These are phyloP conservation scores for Diplocarpon mali DNA, from an alignment of 2,329 filamentous ascomycete genomes.

Conservation along the genomic window DNA sequence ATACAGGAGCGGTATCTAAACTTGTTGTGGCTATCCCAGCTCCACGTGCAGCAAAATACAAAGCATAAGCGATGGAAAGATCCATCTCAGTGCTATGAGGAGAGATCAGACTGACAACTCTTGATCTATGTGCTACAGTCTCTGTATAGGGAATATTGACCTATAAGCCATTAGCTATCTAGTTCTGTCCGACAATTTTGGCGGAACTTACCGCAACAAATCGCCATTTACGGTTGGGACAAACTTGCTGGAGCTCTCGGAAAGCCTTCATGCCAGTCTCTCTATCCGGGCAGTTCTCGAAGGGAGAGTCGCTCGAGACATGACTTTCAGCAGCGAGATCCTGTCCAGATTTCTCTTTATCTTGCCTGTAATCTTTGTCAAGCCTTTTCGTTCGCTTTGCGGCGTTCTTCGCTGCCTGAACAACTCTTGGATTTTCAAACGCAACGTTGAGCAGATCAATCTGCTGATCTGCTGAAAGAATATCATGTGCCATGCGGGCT, in stretches of 20 bases:
- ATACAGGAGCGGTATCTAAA: constrained; percentile 8
- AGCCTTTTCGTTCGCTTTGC: constrained; percentile 22
- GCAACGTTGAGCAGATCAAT: constrained; percentile 93
- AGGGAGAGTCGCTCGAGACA: constrained; percentile 34
- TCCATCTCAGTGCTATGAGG: constrained; percentile 99
- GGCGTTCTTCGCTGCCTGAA: constrained; percentile 38
- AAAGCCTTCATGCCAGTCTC: constrained; percentile 74
- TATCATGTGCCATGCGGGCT: constrained; percentile 67
- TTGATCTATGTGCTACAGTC: constrained; percentile 54
- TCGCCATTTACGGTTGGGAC: constrained; percentile 64
- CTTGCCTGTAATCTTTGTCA: background rate
- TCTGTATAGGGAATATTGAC: constrained; percentile 76
- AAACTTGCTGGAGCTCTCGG: constrained; percentile 59
- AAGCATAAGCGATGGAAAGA: constrained; percentile 78
- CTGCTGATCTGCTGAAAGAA: constrained; percentile 54
- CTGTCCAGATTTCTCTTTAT: background rate
- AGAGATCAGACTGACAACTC: constrained; percentile 67
- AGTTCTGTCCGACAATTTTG: background rate
- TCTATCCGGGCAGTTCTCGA: constrained; percentile 82
- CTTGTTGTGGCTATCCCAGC: constrained; percentile 26
- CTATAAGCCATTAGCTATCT: constrained; percentile 26
- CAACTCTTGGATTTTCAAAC: constrained; percentile 82
- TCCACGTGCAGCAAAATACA: constrained; percentile 94
- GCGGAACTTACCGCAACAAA: constrained; percentile 56
- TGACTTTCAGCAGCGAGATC: background rate